phyloP scores from a whole-genome alignment of 2,329 filamentous ascomycete species.

The Huntiella moniliformis region DNA sequence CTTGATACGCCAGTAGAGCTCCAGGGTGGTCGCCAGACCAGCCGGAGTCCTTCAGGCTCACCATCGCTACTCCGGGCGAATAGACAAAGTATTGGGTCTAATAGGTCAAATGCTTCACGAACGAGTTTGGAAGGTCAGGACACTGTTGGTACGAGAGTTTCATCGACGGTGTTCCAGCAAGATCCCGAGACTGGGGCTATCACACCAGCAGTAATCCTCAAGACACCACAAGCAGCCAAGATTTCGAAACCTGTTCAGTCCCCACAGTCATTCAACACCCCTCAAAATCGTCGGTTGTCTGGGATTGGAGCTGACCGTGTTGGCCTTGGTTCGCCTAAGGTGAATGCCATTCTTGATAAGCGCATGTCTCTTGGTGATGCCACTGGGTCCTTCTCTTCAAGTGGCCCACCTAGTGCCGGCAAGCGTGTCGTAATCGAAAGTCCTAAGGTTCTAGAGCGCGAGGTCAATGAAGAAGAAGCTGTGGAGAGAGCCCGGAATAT shows the following conservation, averaged over 20 bases:
- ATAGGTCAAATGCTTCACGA: background rate
- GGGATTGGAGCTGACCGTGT: conserved; percentile 50
- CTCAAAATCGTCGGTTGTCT: conserved; percentile 34
- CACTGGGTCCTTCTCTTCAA: background rate
- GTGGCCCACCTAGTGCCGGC: conserved; percentile 22
- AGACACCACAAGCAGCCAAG: too few species aligned
- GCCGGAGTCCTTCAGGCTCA: conserved; percentile 8
- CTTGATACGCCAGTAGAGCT: conserved; percentile 9
- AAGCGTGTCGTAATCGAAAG: conserved; percentile 43
- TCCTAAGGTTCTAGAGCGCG: conserved; percentile 39
- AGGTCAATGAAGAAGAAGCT: conserved; percentile 38
- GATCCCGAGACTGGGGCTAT: conserved; percentile 33
- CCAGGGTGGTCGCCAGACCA: background rate
- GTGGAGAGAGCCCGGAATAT: conserved; percentile 40
- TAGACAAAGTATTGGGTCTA: conserved; percentile 4
- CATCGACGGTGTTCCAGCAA: conserved; percentile 29
- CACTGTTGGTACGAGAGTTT: background rate
- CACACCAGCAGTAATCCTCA: conserved; percentile 43
- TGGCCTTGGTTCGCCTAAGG: conserved; percentile 57
- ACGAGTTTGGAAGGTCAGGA: background rate
- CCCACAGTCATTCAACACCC: conserved; percentile 21
- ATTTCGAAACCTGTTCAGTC: too few species aligned
- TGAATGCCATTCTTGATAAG: conserved; percentile 52
- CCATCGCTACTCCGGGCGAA: conserved; percentile 10
- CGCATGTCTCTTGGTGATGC: conserved; percentile 50